Evolutionary conservation across 2,329 filamentous ascomycete genomes (phyloP), one percentile per base, ranked within the genome.

Genomic region (Rhynchosporium secalis): DNA sequence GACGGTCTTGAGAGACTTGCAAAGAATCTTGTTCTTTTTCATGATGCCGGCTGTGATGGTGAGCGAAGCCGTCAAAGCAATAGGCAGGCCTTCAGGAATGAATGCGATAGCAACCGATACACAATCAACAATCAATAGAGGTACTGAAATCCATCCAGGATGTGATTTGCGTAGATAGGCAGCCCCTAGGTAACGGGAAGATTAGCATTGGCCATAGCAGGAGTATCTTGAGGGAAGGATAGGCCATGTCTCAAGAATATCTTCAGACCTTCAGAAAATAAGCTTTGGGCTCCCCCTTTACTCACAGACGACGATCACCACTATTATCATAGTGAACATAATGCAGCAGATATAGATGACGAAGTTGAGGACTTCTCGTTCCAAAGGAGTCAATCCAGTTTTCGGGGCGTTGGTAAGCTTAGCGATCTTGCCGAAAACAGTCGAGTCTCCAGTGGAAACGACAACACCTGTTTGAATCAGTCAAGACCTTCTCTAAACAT

Each of bases 21-120:
- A 92, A 8, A 92, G 81, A 48, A 92, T 86, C 71, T 89, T 88
- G 74, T 92, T 87, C 76, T 88, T 86, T 66, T 81, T 81, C 90
- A 93, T 92, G 68, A 90, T 81, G 66, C 88, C 90, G 26, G 90
- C 89, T 1, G 85, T 88, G 63, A 93, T 92, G 0, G 89, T 92
- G 66, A 93, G 78, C 20, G 86, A 88, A 0, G 86, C 84, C 0
- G 87, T 88, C 41, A 91, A 76, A 0, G 88, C 87, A 56, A 91
- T 87, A 0, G 88, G 88, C 0, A 91, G 77, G 5, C 88, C 88
- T 75, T 92, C 89, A 0, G 90, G 89, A 13, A 92, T 90, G 72
- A 91, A 91, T 1, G 89, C 89, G 7, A 91, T 86, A 0, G 87
- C 89, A 1, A 91, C 84, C 46, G 82, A 85, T 51, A 92, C 89